phyloP scores from a whole-genome alignment of 257 asterid species.

The Rauvolfia tetraphylla region DNA sequence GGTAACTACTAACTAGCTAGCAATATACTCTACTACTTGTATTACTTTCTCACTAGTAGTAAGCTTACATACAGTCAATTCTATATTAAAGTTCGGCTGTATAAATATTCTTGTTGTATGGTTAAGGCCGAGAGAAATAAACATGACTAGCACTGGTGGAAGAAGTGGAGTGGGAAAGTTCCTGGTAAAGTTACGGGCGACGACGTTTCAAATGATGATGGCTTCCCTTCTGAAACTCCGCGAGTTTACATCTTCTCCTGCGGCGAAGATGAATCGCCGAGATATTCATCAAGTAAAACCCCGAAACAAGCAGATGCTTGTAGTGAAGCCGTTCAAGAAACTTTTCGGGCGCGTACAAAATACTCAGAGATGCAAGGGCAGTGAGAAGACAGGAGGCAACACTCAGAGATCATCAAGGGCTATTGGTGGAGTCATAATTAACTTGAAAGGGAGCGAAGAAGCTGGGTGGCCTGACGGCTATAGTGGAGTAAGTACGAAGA shows the following conservation, averaged over 20 bases:
- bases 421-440: not conserved
- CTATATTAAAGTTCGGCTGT: too few relatives aligned
- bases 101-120: not conserved
- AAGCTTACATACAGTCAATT: too few relatives aligned
- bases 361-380: too few relatives aligned
- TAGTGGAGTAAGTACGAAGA: not conserved
- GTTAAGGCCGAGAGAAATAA: not conserved
- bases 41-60: too few relatives aligned
- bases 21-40: too few relatives aligned
- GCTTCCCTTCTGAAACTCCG: not conserved
- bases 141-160: too few relatives aligned
- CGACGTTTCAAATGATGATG: not conserved
- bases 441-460: too few relatives aligned
- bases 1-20: too few relatives aligned
- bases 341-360: not conserved
- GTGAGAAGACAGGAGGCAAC: not conserved
- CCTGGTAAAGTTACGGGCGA: not conserved
- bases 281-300: too few relatives aligned
- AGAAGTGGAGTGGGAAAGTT: not conserved
- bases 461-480: too few relatives aligned
- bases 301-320: not conserved
- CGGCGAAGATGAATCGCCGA: not conserved
- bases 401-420: not conserved
- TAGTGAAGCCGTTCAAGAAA: not conserved
- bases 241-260: not conserved